Percentiles rank a stretch among this genome's conserved stretches.
Evolutionary conservation across 139 green algal genomes (phyloP).

Genomic region (Deuterostichococcus epilithicus): DNA sequence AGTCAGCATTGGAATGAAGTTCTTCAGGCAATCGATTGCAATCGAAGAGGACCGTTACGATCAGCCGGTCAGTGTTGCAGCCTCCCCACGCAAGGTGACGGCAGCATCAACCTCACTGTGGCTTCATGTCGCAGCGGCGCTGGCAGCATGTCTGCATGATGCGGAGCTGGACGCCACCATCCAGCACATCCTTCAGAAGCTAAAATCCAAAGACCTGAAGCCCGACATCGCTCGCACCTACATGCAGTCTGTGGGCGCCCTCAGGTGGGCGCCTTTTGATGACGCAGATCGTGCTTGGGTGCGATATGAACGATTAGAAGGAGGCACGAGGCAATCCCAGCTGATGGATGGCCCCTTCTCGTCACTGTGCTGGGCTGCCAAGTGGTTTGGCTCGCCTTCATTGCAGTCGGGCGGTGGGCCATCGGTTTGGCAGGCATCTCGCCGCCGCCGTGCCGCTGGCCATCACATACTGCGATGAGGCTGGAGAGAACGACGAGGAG

Average conservation of each 20-base stretch:
- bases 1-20: too few relatives aligned
- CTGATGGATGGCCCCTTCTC: too few relatives aligned
- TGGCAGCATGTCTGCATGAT: constrained; percentile 56
- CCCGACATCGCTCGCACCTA: constrained; percentile 62
- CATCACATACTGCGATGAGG: constrained; percentile 48
- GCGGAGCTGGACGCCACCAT: constrained; percentile 43
- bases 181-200: constrained; percentile 40
- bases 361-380: neutral
- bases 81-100: too few relatives aligned
- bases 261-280: constrained; percentile 49
- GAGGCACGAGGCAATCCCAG: too few relatives aligned
- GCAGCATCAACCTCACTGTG: neutral
- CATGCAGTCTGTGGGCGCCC: constrained; percentile 67
- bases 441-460: constrained; percentile 58
- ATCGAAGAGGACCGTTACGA: too few relatives aligned
- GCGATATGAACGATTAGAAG: too few relatives aligned
- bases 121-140: constrained; percentile 43
- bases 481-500: constrained; percentile 77
- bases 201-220: constrained; percentile 48
- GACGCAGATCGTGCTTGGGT: neutral
- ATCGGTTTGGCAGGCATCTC: constrained; percentile 74
- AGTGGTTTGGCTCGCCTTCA: neutral
- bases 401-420: constrained; percentile 59
- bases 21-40: too few relatives aligned
- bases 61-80: too few relatives aligned